Evolutionary conservation across 306 rosid genomes (phyloP), one percentile per base, ranked within the genome.

Genomic region (Cucurbita pepo): DNA sequence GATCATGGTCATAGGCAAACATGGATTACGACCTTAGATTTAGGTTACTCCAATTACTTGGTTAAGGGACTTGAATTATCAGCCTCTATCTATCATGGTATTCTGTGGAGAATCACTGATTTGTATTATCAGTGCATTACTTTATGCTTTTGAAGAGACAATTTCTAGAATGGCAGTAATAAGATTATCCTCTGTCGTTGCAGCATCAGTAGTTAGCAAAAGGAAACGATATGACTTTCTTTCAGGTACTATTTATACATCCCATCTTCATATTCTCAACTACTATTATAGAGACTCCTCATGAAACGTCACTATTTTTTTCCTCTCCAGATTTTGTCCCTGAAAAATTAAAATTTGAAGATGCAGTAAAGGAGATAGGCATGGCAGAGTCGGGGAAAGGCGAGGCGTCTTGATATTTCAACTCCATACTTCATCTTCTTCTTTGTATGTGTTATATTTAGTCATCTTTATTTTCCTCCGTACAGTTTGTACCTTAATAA

Each of bases 161-260:
- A 15, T n/a, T 41, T 64, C 8, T 18, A n/a, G 1, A 6, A 52
- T 19, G 52, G 36, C 36, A 30, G 67, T 78, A 22, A 48, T 78
- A 53, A 72, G 21, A 37, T 18, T 25, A 61, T 43, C 53, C 47
- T 78, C 52, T 77, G 57, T 77, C 53, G 56, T 91, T 89, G 80
- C 96, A 91, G 99, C 99, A 52, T 59, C 89, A 67, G 96, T 79
- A 71, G 95, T 91, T 34, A 71, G 71, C 77, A 91, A 83, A 81
- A 80, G 75, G 79, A 85, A 81, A 74, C 82, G 90, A 87, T 94
- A 82, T 6, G 96, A 94, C 79, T 94, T 94, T 82, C 97, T 94
- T 79, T 86, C 92, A 71, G 97, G 99, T 94, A 84, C 45, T 30
- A 71, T 8, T 1, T 77, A 25, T 53, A 38, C 50, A n/a, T 1